These are phyloP conservation scores for Cordyceps cicadae DNA, from an alignment of 2,329 filamentous ascomycete species.

Conservation along the genomic window DNA sequence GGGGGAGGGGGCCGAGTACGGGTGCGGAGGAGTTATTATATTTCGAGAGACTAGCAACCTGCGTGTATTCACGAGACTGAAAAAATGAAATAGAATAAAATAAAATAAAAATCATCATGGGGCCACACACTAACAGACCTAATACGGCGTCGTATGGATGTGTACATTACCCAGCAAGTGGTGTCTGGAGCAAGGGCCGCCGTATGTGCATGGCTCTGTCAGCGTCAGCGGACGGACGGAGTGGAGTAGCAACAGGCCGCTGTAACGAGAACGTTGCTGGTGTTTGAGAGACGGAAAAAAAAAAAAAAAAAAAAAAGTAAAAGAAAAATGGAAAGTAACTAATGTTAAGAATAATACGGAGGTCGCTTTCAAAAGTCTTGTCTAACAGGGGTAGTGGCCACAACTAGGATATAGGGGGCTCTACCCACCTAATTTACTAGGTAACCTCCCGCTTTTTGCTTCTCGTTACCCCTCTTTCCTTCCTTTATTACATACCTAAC, in stretches of 20 bases:
- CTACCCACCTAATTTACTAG: no score
- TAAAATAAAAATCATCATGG: not conserved
- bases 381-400: no score
- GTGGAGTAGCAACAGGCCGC: not conserved
- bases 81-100: not conserved
- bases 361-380: no score
- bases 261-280: not conserved
- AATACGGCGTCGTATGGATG: not conserved
- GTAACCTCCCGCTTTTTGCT: no score
- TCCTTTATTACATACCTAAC: no score
- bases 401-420: no score
- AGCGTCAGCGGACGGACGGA: not conserved
- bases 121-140: not conserved
- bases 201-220: not conserved
- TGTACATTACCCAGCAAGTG: not conserved
- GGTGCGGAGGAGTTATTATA: slow-evolving; percentile 25
- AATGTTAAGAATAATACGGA: not conserved
- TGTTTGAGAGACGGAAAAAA: not conserved
- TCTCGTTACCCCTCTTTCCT: no score
- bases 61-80: not conserved
- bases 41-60: slow-evolving; percentile 7
- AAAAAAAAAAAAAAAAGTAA: not conserved
- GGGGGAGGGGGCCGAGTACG: slow-evolving; percentile 10
- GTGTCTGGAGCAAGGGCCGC: not conserved
- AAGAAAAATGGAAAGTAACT: not conserved